phyloP scores from a whole-genome alignment of 371 early-diverging fungal species.

The Smittium mucronatum region DNA sequence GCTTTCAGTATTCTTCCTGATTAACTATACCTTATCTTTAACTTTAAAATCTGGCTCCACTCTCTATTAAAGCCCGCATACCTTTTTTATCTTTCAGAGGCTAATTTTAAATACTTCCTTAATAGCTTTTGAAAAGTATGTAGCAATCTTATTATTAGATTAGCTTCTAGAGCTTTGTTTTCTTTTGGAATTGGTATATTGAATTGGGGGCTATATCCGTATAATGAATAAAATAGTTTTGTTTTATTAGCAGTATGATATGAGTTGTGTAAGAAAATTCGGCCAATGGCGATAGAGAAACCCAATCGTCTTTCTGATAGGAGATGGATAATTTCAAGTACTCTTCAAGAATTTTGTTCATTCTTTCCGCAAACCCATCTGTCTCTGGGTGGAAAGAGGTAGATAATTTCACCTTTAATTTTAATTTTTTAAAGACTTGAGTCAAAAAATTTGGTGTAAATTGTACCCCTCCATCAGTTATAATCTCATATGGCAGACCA shows the following conservation, averaged over 20 bases:
- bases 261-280: not conserved
- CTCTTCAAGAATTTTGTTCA: constrained; percentile 12
- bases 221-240: not conserved
- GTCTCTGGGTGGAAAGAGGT: constrained; percentile 25
- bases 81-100: no score
- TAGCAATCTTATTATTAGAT: not conserved
- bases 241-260: not conserved
- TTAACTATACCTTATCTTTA: not conserved
- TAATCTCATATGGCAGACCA: not conserved
- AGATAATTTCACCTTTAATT: constrained; percentile 11
- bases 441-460: constrained; percentile 16
- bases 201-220: not conserved
- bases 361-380: constrained; percentile 22
- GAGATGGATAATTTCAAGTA: not conserved
- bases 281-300: not conserved
- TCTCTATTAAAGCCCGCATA: no score
- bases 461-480: constrained; percentile 8
- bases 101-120: not conserved
- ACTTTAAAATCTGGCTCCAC: not conserved
- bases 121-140: not conserved
- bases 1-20: not conserved
- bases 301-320: not conserved
- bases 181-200: not conserved
- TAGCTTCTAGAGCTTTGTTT: not conserved
- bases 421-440: constrained; percentile 7